Evolutionary conservation across 169 alveolate species (phyloP).

Genomic region (Plasmodium adleri): DNA sequence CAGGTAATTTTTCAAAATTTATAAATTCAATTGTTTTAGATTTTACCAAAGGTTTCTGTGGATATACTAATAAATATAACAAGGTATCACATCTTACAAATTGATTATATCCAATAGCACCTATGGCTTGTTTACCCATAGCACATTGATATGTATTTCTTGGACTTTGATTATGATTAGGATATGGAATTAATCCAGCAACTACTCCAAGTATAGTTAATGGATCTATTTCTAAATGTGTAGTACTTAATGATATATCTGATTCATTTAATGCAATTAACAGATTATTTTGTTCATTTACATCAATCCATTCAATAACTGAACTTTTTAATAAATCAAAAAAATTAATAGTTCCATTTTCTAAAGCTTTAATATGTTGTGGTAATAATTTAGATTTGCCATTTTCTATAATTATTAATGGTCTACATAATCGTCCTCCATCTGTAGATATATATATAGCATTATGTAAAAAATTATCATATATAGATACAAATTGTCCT

Average conservation of each 20-base stretch:
- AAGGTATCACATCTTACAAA: constrained; percentile 94
- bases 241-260: constrained; percentile 92
- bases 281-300: constrained; percentile 98
- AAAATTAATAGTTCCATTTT: constrained; percentile 87
- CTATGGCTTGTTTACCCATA: constrained; percentile 99
- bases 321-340: constrained; percentile 88
- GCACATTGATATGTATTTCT: constrained; percentile 99
- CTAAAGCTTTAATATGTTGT: constrained; percentile 76
- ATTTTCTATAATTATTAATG: constrained; percentile 97
- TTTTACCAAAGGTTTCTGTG: constrained; percentile 98
- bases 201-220: constrained; percentile 98
- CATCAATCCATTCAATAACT: constrained; percentile 99
- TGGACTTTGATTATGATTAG: constrained; percentile 99
- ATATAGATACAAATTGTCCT: constrained; percentile 97
- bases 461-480: constrained; percentile 91
- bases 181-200: constrained; percentile 99
- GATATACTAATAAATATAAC: constrained; percentile 95
- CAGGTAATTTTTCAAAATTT: constrained; percentile 98
- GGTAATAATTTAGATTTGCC: constrained; percentile 89
- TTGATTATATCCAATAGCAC: constrained; percentile 98
- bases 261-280: constrained; percentile 95
- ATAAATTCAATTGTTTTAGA: constrained; percentile 97
- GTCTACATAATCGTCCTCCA: constrained; percentile 99
- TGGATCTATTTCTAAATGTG: constrained; percentile 99
- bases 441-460: constrained; percentile 98